phyloP scores from a whole-genome alignment of 106 monocot species.

The Xerophyta viscosa region DNA sequence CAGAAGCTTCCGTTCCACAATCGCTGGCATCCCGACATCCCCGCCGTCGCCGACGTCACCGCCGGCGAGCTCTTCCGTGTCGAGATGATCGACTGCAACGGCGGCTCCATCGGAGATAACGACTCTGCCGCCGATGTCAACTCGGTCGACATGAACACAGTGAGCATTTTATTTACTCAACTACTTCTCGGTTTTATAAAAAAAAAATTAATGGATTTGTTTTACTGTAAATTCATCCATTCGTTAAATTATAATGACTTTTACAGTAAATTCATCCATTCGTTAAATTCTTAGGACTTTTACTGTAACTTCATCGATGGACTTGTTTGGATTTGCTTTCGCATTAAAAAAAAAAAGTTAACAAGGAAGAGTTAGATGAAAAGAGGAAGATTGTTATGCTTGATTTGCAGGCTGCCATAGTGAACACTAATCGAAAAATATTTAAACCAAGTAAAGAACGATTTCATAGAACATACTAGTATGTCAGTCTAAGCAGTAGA shows the following conservation, averaged over 20 bases:
- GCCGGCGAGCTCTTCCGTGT: constrained; percentile 64
- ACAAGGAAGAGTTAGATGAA: no score
- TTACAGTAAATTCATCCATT: background rate
- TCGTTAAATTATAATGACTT: background rate
- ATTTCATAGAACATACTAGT: background rate
- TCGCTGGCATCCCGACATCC: constrained; percentile 80
- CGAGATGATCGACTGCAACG: constrained; percentile 81
- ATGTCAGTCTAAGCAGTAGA: no score
- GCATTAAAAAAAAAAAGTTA: no score
- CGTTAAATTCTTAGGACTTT: no score
- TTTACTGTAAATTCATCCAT: background rate
- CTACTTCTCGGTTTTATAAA: no score
- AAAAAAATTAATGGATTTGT: background rate
- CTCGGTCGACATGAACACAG: constrained; percentile 46
- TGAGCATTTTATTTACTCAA: constrained; percentile 17
- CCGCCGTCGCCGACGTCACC: constrained; percentile 52
- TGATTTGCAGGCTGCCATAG: background rate
- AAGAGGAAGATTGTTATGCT: background rate
- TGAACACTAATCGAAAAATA: background rate
- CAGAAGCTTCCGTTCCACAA: constrained; percentile 64
- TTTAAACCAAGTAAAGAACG: background rate
- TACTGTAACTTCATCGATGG: background rate
- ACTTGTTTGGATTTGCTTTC: background rate
- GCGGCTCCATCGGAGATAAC: constrained; percentile 46
- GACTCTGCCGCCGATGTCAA: constrained; percentile 67